A percentile compares a stretch with the other conserved stretches of the same genome.
Conservation (phyloP, 305 asterid genomes). For the Fraxinus velutina region DNA sequence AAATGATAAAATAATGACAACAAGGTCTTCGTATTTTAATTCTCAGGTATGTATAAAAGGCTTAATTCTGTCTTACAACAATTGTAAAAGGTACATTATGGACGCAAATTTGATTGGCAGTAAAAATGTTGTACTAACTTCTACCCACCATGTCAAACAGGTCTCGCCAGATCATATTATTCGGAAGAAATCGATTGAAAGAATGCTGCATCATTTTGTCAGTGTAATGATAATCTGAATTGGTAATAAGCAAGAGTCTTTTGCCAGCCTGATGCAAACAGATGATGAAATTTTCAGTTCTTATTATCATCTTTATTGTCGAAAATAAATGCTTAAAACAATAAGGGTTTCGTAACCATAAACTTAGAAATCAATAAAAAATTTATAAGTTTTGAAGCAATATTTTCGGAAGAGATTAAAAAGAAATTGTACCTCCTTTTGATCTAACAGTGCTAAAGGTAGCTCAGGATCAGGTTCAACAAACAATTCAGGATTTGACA, state of each 20-base stretch:
- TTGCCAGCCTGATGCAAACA: constrained; percentile 73
- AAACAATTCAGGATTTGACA: constrained; percentile 88
- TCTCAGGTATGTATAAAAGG: background rate
- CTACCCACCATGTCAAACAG: constrained; percentile 80
- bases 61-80: background rate
- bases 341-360: background rate
- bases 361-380: constrained; percentile 13
- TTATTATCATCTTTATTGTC: background rate
- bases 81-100: constrained; percentile 11
- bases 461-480: constrained; percentile 94
- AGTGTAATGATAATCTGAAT: constrained; percentile 86
- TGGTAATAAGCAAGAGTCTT: constrained; percentile 79
- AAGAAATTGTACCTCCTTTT: constrained; percentile 59
- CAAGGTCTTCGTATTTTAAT: background rate
- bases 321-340: background rate
- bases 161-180: constrained; percentile 83
- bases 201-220: constrained; percentile 95
- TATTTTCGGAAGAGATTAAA: constrained; percentile 7
- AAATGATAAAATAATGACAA: background rate
- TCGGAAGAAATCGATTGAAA: constrained; percentile 86
- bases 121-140: constrained; percentile 12
- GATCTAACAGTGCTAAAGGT: constrained; percentile 87
- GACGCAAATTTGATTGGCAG: constrained; percentile 13
- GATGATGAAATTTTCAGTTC: background rate
- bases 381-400: constrained; percentile 4